A percentile compares a stretch with the other conserved stretches of the same genome.
Conservation (phyloP, 176 grass and related monocot species). For the Panicum miliaceum region DNA sequence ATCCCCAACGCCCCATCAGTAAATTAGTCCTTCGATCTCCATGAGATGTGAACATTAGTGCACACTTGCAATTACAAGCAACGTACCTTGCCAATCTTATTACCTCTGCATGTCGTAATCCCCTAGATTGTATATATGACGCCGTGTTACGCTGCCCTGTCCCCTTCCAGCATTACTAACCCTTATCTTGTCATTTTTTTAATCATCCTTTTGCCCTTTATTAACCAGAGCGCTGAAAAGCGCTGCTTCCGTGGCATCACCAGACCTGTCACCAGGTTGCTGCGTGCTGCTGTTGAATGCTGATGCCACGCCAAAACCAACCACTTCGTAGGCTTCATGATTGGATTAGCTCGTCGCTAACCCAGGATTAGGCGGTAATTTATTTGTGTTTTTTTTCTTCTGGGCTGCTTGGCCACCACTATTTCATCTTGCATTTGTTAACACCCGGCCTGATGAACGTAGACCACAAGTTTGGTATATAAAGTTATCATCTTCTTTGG, state of each 20-base stretch:
- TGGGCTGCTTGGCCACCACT: background rate
- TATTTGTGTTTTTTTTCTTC: background rate
- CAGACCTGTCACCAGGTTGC: conserved; percentile 13
- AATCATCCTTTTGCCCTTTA: conserved; percentile 4
- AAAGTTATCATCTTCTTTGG: conserved; percentile 19
- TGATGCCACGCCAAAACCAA: conserved; percentile 24
- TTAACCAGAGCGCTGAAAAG: conserved; percentile 16
- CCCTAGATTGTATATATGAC: background rate
- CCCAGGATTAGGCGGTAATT: background rate
- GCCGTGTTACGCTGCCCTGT: background rate
- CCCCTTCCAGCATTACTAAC: background rate
- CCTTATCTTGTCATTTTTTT: conserved; percentile 17
- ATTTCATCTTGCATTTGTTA: conserved; percentile 8
- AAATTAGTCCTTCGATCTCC: background rate
- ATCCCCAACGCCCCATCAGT: too few species aligned
- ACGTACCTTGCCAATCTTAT: background rate
- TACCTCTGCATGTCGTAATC: background rate
- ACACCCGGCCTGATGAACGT: conserved; percentile 3
- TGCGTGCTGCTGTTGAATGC: conserved; percentile 4
- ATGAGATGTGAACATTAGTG: background rate
- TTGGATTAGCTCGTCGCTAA: conserved; percentile 18
- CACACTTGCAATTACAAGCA: background rate
- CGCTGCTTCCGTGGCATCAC: conserved; percentile 21
- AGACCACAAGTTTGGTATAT: conserved; percentile 29
- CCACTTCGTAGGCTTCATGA: conserved; percentile 19